Base-by-base conservation (phyloP, 179 eudicot genomes). In the Spinacia oleracea region DNA sequence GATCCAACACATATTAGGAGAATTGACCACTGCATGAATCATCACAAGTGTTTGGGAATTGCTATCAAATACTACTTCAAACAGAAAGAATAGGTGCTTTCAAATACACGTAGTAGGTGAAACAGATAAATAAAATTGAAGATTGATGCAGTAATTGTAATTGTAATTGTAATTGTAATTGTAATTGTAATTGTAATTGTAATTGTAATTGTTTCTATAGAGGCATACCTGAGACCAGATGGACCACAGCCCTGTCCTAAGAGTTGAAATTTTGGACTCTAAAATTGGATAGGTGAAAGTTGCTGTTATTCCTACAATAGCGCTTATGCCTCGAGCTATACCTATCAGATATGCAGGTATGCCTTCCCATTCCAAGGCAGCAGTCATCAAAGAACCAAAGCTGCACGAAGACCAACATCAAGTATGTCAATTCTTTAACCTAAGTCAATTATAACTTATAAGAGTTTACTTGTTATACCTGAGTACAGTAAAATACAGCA, bases 321-420 rank as follows among this genome's bases (percentile, higher is more conserved):
- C 98, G 58, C 97, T 91, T 76, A 93, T 59, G 72, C 98, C 97
- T 59, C 98, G 88, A 6, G 88, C 97, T 48, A 88, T 88, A 38
- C 92, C 96, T 63, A 95, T 95, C 5, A 90, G 77, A 77, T 89
- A 95, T 53, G 97, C 97, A 8, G 97, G 91, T 74, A 90, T 89
- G 2, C 98, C 98, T 76, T 95, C 81, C 94, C 93, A 95, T 83
- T 93, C 92, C 82, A 95, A 78, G 43, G 91, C 82, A 68, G 97
- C 98, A 3, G 98, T 93, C 98, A 95, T 95, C 79, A 95, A 84
- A 65, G 92, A 86, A 65, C 98, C 97, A 81, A 95, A 95, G 86
- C 98, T 95, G 88, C 77, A 81, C 45, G 40, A 27, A 18, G 34
- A 73, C 20, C 60, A 60, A 53, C 50, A 70, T 74, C 51, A 64